Base-by-base conservation (phyloP, 352 stramenopile species). In the Phytophthora fragariae region DNA sequence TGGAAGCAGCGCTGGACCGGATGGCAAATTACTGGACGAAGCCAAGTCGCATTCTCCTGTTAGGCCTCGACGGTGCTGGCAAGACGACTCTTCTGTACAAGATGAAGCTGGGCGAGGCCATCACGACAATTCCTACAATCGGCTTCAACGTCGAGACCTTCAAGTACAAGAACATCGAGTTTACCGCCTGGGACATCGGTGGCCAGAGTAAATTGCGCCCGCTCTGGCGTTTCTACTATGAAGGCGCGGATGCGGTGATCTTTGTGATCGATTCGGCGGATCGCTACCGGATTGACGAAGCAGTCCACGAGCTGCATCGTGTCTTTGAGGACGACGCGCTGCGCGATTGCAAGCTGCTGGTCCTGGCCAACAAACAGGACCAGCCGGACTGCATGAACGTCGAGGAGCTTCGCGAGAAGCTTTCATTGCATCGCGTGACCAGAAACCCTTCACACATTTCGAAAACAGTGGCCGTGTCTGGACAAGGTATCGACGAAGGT, bases 71-170 rank as follows among this genome's bases (percentile, higher is more conserved):
- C 83, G 95, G 92, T 14, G 96, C 96, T 47, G 97, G 96, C 72
- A 99, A 99, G 80, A 99, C 96, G 1, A 99, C 96, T 14, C 93
- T 98, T 74, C 88, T 99, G 47, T 95, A 96, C 82, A 87, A 92
- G 47, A 80, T 97, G 49, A 89, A 96, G 70, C 77, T 94, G 3
- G 75, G 76, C 3, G 83, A 94, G 50, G 73, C 77, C 2, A 56
- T 94, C 17, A 89, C 81, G 17, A 93, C 86, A 46, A 83, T 93
- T 33, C 77, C 86, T 24, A 97, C 89, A 5, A 89, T 97, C 53
- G 85, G 89, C 0, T 96, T 92, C 74, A 93, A 95, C 58, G 81
- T 95, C 39, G 89, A 96, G 72, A 86, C 73, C 8, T 86, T 95
- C 69, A 66, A 71, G 50, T 85, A 88, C 73, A 89, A 87, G 67